Base-by-base conservation (phyloP, 768 basidiomycete species). In the Suillus placidus region DNA sequence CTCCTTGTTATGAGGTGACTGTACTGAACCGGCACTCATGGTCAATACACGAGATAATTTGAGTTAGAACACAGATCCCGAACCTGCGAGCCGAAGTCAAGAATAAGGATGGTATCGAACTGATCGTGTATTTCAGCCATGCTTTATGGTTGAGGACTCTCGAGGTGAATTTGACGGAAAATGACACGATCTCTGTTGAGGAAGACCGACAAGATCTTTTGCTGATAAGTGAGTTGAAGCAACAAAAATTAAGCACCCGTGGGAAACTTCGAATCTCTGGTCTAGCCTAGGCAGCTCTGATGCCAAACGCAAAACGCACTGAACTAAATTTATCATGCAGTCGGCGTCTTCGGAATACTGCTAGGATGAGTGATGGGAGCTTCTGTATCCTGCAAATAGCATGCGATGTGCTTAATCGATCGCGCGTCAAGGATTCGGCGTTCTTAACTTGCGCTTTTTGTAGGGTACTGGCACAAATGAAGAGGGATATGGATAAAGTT, bases 11-110 rank as follows among this genome's bases (percentile, higher is more conserved):
- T 99, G 68, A 99, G 82, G 83, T 99, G 97, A 69, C 96, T 96
- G 79, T 97, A 97, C 95, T 97, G 76, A 51, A 71, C 64, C 47
- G 42, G 40, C 30, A 47, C 23, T n/a, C 26, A 23, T 12, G 18
- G 67, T 61, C 60, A 47, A 54, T 62, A 32, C 34, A 43, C 30
- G 20, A 37, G 52, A 34, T 2, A 9, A 43, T 20, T 30, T 38
- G 56, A 61, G 35, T 18, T 9, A 60, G 16, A 61, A 40, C 2
- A 35, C 34, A 20, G 32, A 30, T 60, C 80, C 38, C 69, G 71
- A 34, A 97, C 95, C 86, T 95, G 96, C 12, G 95, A 97, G 62
- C 97, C 97, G 78, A 99, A 99, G 78, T 99, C 97, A 40, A 99
- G 82, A 72, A 99, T 97, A 51, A 98, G 88, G 69, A 99, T 89